phyloP scores from a whole-genome alignment of 2,329 filamentous ascomycete species.

The Microsporum ferrugineum region DNA sequence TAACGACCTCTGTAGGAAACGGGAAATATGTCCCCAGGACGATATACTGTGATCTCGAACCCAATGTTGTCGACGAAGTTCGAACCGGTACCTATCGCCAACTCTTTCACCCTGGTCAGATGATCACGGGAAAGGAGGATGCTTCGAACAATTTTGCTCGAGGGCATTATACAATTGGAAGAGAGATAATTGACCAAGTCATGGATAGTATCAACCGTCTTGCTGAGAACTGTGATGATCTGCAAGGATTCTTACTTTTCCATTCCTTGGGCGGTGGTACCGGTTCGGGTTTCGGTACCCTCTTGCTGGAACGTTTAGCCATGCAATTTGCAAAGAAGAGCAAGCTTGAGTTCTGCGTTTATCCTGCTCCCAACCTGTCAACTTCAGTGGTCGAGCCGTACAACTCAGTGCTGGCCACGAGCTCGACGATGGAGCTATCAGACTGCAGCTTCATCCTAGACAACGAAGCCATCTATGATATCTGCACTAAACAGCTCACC shows the following conservation, averaged over 20 bases:
- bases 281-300: conserved; percentile 54
- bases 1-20: conserved; percentile 51
- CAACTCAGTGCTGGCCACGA: conserved; percentile 46
- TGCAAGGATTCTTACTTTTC: conserved; percentile 85
- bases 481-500: conserved; percentile 53
- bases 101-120: conserved; percentile 97
- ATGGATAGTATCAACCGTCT: conserved; percentile 96
- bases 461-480: conserved; percentile 58
- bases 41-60: conserved; percentile 99
- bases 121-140: conserved; percentile 99
- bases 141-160: conserved; percentile 99
- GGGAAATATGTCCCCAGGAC: conserved; percentile 98
- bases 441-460: conserved; percentile 60
- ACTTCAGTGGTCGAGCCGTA: conserved; percentile 59
- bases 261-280: conserved; percentile 59
- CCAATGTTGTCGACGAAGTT: conserved; percentile 98
- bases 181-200: conserved; percentile 97
- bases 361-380: conserved; percentile 52
- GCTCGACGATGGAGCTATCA: conserved; percentile 56
- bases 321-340: conserved; percentile 57
- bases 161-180: conserved; percentile 98
- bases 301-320: conserved; percentile 53
- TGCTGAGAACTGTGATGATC: conserved; percentile 93
- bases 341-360: conserved; percentile 56
- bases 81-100: conserved; percentile 92